Conservation (phyloP, 345 rosid species). For the Psidium guajava region DNA sequence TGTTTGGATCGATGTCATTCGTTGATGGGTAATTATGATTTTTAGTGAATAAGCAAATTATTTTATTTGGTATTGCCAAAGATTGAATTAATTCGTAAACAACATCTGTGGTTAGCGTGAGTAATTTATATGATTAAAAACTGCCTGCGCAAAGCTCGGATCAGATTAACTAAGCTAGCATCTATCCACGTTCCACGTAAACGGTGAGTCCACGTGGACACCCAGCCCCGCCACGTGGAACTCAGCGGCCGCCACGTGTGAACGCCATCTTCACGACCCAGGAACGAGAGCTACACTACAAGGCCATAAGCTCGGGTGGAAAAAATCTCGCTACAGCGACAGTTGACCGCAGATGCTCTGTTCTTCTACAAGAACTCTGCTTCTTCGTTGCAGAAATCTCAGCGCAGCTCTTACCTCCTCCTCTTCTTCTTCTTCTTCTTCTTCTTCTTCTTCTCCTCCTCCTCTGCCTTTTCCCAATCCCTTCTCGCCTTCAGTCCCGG, state of each 20-base stretch:
- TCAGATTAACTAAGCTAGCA: neutral
- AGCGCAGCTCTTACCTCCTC: neutral
- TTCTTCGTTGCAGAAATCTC: neutral
- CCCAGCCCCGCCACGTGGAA: neutral
- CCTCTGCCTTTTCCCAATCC: slow-evolving; percentile 5
- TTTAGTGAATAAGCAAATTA: too few relatives aligned
- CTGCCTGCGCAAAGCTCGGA: neutral
- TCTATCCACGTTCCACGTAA: neutral
- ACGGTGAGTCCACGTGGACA: neutral
- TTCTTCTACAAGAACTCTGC: slow-evolving; percentile 3
- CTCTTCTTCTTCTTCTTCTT: neutral
- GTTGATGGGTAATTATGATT: accelerated
- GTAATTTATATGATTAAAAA: too few relatives aligned
- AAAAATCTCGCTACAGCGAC: neutral
- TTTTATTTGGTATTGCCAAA: too few relatives aligned
- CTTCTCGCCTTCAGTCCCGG: neutral
- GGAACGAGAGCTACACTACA: neutral
- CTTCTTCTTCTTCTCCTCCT: neutral
- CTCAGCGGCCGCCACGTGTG: neutral
- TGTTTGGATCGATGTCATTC: accelerated
- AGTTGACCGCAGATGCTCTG: slow-evolving; percentile 11
- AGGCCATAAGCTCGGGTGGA: neutral
- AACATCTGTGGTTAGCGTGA: too few relatives aligned
- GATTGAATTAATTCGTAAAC: too few relatives aligned
- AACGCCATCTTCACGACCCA: neutral